Evolutionary conservation across 768 basidiomycete genomes (phyloP).

Genomic region (Kwoniella sp.): DNA sequence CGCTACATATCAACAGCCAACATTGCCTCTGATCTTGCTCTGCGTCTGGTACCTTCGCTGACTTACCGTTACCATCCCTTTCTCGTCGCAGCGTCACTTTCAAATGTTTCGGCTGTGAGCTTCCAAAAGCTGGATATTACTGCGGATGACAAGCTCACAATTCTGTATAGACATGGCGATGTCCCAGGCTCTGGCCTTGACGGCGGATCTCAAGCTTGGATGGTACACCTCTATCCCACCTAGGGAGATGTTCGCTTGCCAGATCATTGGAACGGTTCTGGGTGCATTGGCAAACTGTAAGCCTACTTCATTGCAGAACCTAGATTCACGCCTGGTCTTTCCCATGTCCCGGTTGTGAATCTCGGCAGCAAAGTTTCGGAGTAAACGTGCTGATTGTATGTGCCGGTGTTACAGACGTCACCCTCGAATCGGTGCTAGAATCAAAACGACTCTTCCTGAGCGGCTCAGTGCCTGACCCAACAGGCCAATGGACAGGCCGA

Average conservation of each 20-base stretch:
- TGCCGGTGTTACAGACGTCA: constrained; percentile 32
- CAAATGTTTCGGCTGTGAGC: constrained; percentile 53
- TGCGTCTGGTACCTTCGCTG: background rate
- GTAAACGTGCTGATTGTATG: background rate
- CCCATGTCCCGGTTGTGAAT: background rate
- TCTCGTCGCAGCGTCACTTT: constrained; percentile 45
- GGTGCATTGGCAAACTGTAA: constrained; percentile 55
- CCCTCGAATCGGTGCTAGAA: constrained; percentile 50
- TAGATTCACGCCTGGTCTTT: background rate
- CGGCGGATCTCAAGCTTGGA: constrained; percentile 55
- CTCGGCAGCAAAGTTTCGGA: constrained; percentile 1
- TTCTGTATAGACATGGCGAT: constrained; percentile 52
- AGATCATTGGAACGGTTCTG: constrained; percentile 53
- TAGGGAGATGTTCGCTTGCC: constrained; percentile 54
- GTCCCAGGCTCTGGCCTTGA: constrained; percentile 53
- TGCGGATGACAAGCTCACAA: background rate
- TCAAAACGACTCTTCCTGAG: constrained; percentile 53
- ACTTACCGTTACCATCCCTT: constrained; percentile 7
- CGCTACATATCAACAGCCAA: no score
- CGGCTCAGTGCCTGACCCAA: constrained; percentile 52
- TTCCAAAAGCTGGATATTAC: background rate
- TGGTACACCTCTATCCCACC: constrained; percentile 52
- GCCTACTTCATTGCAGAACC: background rate
- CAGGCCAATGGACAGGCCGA: constrained; percentile 55
- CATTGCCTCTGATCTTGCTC: background rate